Evolutionary conservation across 1,139 yeast species (phyloP), one percentile per base, ranked within the genome.

Genomic region (Diutina neorugosa): DNA sequence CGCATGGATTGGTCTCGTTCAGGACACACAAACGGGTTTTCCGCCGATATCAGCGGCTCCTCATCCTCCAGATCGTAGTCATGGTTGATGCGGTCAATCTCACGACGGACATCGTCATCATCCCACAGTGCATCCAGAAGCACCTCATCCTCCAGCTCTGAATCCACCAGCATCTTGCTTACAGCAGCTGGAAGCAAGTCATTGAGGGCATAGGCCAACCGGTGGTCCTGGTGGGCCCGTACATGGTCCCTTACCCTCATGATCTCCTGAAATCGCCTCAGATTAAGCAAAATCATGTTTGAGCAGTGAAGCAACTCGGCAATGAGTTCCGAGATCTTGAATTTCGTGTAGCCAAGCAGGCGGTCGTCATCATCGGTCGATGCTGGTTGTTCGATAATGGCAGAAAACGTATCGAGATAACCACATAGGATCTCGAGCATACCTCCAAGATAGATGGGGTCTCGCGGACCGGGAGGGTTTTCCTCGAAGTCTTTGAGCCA

Each of bases 291-390:
- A 27, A 74, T 71, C 80, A 75, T 75, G 60, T 75, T 75, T 18
- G 78, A 73, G 55, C 80, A 75, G 61, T 74, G 79, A 44, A 74
- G 65, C 31, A 74, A 61, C 55, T 74, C 79, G 3, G 79, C 79
- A 31, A 75, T 68, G 50, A 75, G 62, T 58, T 75, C 80, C 1
- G 76, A 64, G 8, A 74, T 60, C 54, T 74, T 72, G 59, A 74
- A 74, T 53, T 68, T 69, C 4, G 78, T 69, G 55, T 73, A 69
- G 0, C 80, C 80, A 42, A 75, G 61, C 3, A 65, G 60, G 7
- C 61, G 55, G 16, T 31, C 46, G 12, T 31, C 54, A n/a, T 8
- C 44, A 12, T 40, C 20, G 9, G 14, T 14, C 3, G 44, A 1
- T 11, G 44, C 25, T 1, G 52, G 52, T 11, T 62, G 63, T 31